phyloP scores from a whole-genome alignment of 352 stramenopile species.

The Phytophthora cactorum region DNA sequence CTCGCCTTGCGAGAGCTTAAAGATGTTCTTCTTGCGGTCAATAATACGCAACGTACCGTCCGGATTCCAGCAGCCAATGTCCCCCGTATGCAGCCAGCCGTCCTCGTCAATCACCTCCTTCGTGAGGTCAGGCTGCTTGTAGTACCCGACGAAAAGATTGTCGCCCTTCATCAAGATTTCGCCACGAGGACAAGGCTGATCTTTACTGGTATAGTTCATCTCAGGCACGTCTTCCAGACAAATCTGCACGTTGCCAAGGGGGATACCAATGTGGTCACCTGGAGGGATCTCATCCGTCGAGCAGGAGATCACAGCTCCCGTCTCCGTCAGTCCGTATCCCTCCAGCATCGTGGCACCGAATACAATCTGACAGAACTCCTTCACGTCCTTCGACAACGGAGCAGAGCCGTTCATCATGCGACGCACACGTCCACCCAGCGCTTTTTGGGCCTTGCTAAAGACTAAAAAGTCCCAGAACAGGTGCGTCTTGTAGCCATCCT shows the following conservation, averaged over 20 bases:
- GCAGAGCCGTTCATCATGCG: constrained; percentile 95
- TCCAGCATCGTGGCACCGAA: constrained; percentile 92
- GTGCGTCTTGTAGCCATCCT: constrained; percentile 47
- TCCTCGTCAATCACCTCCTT: constrained; percentile 89
- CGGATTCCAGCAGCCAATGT: constrained; percentile 95
- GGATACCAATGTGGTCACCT: constrained; percentile 93
- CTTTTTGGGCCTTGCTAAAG: constrained; percentile 94
- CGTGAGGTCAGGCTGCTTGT: constrained; percentile 94
- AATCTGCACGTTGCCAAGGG: constrained; percentile 86
- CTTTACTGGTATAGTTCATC: constrained; percentile 93
- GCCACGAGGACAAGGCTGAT: constrained; percentile 72
- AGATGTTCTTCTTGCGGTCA: constrained; percentile 94
- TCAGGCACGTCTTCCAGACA: constrained; percentile 95
- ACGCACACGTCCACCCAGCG: constrained; percentile 89
- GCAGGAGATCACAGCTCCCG: constrained; percentile 45
- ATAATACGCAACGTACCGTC: constrained; percentile 92
- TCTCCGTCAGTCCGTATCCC: constrained; percentile 96
- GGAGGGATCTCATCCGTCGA: too few species aligned
- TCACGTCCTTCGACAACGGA: constrained; percentile 89
- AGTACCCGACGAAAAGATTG: constrained; percentile 93
- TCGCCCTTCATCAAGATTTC: constrained; percentile 88
- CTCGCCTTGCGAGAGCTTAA: constrained; percentile 94
- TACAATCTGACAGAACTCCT: constrained; percentile 94
- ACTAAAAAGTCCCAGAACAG: constrained; percentile 94
- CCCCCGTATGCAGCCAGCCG: constrained; percentile 97